Evolutionary conservation across 2,329 filamentous ascomycete species (phyloP).

Genomic region (Aspergillus amoenus): DNA sequence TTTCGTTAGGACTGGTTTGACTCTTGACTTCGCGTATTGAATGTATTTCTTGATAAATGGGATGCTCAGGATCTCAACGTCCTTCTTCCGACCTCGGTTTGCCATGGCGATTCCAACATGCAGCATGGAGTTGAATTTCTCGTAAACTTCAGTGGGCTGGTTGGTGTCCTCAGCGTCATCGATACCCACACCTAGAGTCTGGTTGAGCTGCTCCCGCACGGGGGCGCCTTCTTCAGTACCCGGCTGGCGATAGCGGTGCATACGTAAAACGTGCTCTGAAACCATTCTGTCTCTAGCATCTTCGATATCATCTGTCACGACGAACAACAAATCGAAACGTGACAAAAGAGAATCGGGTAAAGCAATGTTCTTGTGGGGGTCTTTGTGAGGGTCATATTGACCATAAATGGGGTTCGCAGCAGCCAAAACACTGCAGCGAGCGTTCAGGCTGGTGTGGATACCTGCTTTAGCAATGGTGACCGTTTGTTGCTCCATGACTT

Average conservation of each 20-base stretch:
- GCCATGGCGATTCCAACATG: slow-evolving; percentile 85
- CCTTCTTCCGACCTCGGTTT: slow-evolving; percentile 71
- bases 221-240: slow-evolving; percentile 93
- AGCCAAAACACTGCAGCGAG: slow-evolving; percentile 92
- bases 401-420: slow-evolving; percentile 97
- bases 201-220: slow-evolving; percentile 80
- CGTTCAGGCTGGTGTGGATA: slow-evolving; percentile 96
- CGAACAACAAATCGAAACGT: slow-evolving; percentile 96
- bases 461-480: slow-evolving; percentile 98
- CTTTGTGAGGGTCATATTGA: slow-evolving; percentile 97
- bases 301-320: slow-evolving; percentile 97
- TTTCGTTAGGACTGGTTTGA: slow-evolving; percentile 87
- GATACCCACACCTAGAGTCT: slow-evolving; percentile 83
- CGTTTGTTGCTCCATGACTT: slow-evolving; percentile 99
- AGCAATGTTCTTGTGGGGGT: slow-evolving; percentile 97
- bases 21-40: slow-evolving; percentile 89
- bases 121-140: slow-evolving; percentile 95
- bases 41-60: slow-evolving; percentile 99
- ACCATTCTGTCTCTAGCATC: slow-evolving; percentile 86
- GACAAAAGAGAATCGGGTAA: slow-evolving; percentile 93
- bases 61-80: slow-evolving; percentile 87
- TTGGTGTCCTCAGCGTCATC: slow-evolving; percentile 71
- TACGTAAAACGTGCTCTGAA: slow-evolving; percentile 93
- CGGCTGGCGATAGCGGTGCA: slow-evolving; percentile 92
- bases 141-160: slow-evolving; percentile 83